Base-by-base conservation (phyloP, 306 rosid genomes). In the Cicer chorassanicum region DNA sequence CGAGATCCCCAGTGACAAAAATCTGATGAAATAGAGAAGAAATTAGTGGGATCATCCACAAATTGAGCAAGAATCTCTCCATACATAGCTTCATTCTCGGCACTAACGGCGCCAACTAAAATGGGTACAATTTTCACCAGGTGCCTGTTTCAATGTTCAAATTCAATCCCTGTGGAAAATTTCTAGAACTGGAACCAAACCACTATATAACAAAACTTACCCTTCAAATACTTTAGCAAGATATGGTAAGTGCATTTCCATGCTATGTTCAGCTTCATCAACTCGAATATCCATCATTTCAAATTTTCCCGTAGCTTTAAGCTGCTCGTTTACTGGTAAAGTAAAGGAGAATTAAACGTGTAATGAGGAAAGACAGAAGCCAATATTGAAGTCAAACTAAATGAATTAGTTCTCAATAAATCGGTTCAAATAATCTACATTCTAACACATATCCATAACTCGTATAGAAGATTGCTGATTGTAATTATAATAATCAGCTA, bases 201-300 rank as follows among this genome's bases (percentile, higher is more conserved):
- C 48, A 12, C 21, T 29, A 53, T 43, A 11, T 43, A 6, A 74
- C 46, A 45, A 71, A 50, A 39, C 36, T 70, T 89, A 95, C 99
- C 99, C 99, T 72, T 95, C 91, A 57, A 95, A 95, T 75, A 95
- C 88, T 90, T 95, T 95, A 65, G 91, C 98, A 76, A 95, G 91
- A 88, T 92, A 95, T 18, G 99, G 99, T 83, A 95, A 82, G 78
- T 95, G 99, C 98, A 95, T 95, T 86, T 95, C 99, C 99, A 95
- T 92, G 90, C 99, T 95, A 77, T 95, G 99, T 82, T 95, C 99
- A 77, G 95, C 98, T 86, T 95, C 99, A 78, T 95, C 99, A 57
- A 87, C 73, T 8, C 60, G 86, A 69, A 92, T 89, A 83, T 85
- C 86, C 99, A 95, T 95, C 76, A 54, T 65, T 61, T 89, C 99